phyloP scores from a whole-genome alignment of 441 rosid genomes.

The Aquilaria agallochum region DNA sequence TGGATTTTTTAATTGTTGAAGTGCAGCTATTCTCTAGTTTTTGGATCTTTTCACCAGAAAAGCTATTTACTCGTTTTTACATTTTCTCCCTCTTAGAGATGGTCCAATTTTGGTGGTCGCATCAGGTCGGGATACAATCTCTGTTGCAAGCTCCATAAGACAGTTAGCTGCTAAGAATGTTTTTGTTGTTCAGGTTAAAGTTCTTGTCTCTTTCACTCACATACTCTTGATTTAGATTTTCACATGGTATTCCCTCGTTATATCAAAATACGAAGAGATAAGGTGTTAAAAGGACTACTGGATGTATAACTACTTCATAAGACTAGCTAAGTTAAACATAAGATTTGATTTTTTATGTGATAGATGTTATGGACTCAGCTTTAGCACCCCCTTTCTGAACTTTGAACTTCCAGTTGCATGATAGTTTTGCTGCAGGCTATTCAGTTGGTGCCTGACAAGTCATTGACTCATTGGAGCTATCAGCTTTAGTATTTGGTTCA shows the following conservation, averaged over 20 bases:
- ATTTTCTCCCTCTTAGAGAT: constrained; percentile 26
- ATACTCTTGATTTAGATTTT: too few species aligned
- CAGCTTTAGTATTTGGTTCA: neutral
- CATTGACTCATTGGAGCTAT: neutral
- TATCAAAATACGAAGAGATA: too few species aligned
- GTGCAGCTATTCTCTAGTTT: neutral
- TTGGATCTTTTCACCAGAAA: neutral
- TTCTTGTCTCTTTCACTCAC: constrained; percentile 2
- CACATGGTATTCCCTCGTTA: too few species aligned
- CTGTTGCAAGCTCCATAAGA: constrained; percentile 58
- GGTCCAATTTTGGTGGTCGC: constrained; percentile 66
- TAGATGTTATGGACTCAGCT: neutral
- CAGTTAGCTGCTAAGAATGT: constrained; percentile 53
- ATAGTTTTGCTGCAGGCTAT: neutral
- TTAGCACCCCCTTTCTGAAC: neutral
- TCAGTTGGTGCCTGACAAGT: constrained; percentile 1
- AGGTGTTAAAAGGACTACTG: too few species aligned
- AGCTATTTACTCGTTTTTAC: constrained; percentile 1
- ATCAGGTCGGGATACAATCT: constrained; percentile 57
- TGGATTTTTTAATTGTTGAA: too few species aligned
- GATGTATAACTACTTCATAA: too few species aligned
- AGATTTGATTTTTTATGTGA: constrained; percentile 2
- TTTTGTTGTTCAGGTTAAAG: constrained; percentile 63
- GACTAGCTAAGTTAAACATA: neutral
- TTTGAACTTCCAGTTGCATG: neutral